Conservation (phyloP, 2,329 filamentous ascomycete genomes). For the Nakataea oryzae region DNA sequence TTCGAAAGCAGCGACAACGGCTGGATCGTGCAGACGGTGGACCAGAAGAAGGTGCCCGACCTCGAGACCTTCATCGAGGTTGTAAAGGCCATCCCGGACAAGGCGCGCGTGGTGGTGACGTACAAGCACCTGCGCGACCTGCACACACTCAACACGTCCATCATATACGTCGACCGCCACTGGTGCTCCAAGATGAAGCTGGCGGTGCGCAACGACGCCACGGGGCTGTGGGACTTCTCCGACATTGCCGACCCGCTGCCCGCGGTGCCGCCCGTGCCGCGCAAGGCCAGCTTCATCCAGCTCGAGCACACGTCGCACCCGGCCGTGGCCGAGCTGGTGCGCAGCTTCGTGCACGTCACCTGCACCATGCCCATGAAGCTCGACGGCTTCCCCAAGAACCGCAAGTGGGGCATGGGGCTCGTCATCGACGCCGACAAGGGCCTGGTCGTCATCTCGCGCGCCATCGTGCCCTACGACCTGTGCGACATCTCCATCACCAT, state of each 20-base stretch:
- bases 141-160: conserved; percentile 86
- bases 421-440: conserved; percentile 98
- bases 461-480: conserved; percentile 90
- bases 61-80: conserved; percentile 84
- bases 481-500: conserved; percentile 96
- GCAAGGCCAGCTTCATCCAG: conserved; percentile 83
- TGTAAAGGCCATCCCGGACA: conserved; percentile 75
- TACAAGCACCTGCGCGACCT: conserved; percentile 94
- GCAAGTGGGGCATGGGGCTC: conserved; percentile 89
- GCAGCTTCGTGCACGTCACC: conserved; percentile 87
- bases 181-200: conserved; percentile 94
- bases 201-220: conserved; percentile 79
- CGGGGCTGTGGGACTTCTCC: conserved; percentile 89
- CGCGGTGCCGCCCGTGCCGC: conserved; percentile 57
- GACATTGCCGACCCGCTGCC: conserved; percentile 76
- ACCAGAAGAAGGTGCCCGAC: conserved; percentile 84
- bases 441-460: conserved; percentile 84
- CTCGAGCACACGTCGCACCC: conserved; percentile 81
- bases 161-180: conserved; percentile 87
- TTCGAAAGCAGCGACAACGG: conserved; percentile 86
- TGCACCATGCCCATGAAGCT: conserved; percentile 93
- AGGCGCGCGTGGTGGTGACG: conserved; percentile 77
- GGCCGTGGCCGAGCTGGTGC: conserved; percentile 84
- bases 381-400: conserved; percentile 91
- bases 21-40: conserved; percentile 87